A percentile compares a stretch with the other conserved stretches of the same genome.
Conservation (phyloP, 371 early-diverging fungal species). For the Rhizopus arrhizus region DNA sequence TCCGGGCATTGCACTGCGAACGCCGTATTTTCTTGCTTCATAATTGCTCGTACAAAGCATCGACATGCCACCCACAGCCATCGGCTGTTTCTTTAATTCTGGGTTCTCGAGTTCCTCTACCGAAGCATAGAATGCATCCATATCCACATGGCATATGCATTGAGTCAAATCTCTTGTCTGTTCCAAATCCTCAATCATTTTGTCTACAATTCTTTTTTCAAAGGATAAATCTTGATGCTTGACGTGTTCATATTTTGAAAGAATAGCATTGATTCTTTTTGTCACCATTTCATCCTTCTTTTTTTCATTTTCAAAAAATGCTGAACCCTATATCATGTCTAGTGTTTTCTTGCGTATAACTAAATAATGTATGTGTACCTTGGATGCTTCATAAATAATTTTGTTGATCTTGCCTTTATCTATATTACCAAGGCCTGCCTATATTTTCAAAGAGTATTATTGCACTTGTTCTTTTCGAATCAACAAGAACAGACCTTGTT, state of each 20-base stretch:
- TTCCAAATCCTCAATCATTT: constrained; percentile 47
- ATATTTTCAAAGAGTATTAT: neutral
- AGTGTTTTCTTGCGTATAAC: neutral
- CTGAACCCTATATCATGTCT: constrained; percentile 48
- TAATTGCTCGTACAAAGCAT: constrained; percentile 78
- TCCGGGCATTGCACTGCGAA: constrained; percentile 73
- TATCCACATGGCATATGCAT: constrained; percentile 68
- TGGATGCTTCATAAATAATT: constrained; percentile 65
- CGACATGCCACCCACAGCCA: constrained; percentile 69
- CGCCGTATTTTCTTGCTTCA: constrained; percentile 64
- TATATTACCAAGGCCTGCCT: constrained; percentile 52
- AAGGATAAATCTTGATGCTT: constrained; percentile 42
- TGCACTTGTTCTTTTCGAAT: neutral
- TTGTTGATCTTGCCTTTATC: constrained; percentile 53
- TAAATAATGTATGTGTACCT: constrained; percentile 32
- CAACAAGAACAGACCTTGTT: constrained; percentile 31
- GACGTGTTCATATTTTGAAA: constrained; percentile 46
- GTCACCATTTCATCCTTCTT: constrained; percentile 50
- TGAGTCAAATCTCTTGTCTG: constrained; percentile 47
- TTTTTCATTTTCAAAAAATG: constrained; percentile 61
- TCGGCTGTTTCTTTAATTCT: constrained; percentile 56
- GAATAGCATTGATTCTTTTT: constrained; percentile 47
- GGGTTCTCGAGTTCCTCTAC: constrained; percentile 73
- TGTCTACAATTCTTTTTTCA: constrained; percentile 46
- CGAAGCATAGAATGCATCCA: constrained; percentile 76